Conservation (phyloP, 345 rosid genomes). For the Hibiscus mutabilis region DNA sequence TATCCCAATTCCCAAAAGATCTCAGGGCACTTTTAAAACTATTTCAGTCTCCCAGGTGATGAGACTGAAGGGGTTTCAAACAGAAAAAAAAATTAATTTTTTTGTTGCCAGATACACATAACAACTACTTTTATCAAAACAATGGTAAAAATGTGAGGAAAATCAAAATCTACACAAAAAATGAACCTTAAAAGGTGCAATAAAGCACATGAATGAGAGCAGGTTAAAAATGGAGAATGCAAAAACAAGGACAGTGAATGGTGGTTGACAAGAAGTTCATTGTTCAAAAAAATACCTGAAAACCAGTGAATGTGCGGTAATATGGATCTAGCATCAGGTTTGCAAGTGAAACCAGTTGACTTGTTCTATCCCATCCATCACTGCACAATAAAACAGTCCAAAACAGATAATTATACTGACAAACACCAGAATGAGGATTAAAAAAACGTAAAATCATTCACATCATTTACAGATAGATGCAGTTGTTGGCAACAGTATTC, state of each 20-base stretch:
- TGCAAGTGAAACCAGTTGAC: slow-evolving; percentile 91
- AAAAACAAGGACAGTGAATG: no score
- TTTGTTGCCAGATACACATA: background rate
- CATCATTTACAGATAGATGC: no score
- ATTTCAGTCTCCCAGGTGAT: slow-evolving; percentile 1
- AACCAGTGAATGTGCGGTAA: slow-evolving; percentile 82
- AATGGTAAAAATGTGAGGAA: background rate
- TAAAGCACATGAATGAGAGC: background rate
- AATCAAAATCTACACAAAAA: background rate
- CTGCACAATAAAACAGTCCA: slow-evolving; percentile 35
- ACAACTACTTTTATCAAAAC: background rate
- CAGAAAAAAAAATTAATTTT: background rate
- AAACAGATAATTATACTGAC: background rate
- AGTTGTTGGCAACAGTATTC: no score
- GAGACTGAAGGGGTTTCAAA: background rate
- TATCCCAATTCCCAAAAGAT: background rate
- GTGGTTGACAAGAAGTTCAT: background rate
- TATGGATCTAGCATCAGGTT: slow-evolving; percentile 91
- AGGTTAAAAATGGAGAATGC: background rate
- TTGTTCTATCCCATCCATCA: slow-evolving; percentile 99
- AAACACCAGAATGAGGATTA: no score
- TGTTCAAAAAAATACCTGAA: slow-evolving; percentile 61
- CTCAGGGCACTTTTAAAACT: background rate
- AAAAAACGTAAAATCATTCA: no score
- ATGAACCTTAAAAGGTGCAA: background rate